These are phyloP conservation scores for Malus hybrid DNA, from an alignment of 331 rosid species.

Conservation along the genomic window DNA sequence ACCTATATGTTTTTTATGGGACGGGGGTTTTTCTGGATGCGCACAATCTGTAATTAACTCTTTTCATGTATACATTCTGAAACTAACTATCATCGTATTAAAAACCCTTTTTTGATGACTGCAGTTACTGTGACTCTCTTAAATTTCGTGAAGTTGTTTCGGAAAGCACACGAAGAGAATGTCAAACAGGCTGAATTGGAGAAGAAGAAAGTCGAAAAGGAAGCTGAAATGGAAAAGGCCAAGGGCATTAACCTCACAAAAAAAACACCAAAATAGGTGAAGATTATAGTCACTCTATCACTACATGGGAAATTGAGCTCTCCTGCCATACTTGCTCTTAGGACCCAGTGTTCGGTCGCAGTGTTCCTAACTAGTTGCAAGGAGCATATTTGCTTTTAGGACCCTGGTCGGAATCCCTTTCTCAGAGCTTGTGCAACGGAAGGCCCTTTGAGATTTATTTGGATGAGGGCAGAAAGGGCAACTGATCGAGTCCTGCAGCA, in stretches of 20 bases:
- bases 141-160: slow-evolving; percentile 74
- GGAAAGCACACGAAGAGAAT: slow-evolving; percentile 95
- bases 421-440: slow-evolving; percentile 24
- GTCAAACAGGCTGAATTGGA: slow-evolving; percentile 87
- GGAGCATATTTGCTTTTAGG: slow-evolving; percentile 26
- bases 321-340: slow-evolving; percentile 17
- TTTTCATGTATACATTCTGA: slow-evolving; percentile 6
- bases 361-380: slow-evolving; percentile 9
- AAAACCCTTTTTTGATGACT: slow-evolving; percentile 27
- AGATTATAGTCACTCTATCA: slow-evolving; percentile 26
- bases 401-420: slow-evolving; percentile 21
- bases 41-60: background rate
- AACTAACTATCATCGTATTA: slow-evolving; percentile 16
- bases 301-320: slow-evolving; percentile 30
- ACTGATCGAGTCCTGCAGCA: slow-evolving; percentile 20
- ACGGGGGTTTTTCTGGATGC: background rate
- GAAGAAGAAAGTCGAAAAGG: slow-evolving; percentile 86
- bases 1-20: background rate
- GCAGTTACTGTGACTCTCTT: slow-evolving; percentile 82
- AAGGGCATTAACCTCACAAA: slow-evolving; percentile 66
- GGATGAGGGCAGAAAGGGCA: slow-evolving; percentile 26
- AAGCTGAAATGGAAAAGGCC: slow-evolving; percentile 93
- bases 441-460: slow-evolving; percentile 29
- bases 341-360: slow-evolving; percentile 29
- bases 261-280: slow-evolving; percentile 62